phyloP scores from a whole-genome alignment of 495 filamentous ascomycete species.

The Penicillium angulare region DNA sequence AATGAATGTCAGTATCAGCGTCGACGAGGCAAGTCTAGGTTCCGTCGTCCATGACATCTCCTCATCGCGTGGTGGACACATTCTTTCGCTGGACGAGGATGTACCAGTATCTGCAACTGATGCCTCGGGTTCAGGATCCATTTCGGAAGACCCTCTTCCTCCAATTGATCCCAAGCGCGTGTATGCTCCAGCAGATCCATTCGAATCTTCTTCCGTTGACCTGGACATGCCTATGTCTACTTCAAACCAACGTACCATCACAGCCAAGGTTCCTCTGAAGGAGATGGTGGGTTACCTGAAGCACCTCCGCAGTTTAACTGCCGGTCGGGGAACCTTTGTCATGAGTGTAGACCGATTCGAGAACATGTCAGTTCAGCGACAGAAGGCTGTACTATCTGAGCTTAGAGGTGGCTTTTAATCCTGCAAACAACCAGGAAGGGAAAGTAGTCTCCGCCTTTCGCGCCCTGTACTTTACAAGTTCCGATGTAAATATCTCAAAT shows the following conservation, averaged over 20 bases:
- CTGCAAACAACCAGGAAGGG: too few species aligned
- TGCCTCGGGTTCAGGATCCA: too few species aligned
- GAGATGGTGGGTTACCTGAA: constrained; percentile 98
- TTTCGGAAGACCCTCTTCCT: constrained; percentile 29
- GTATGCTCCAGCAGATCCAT: constrained; percentile 85
- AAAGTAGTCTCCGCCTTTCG: too few species aligned
- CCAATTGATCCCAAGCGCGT: constrained; percentile 66
- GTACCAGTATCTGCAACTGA: constrained; percentile 32
- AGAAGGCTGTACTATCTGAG: constrained; percentile 55
- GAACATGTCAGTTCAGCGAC: constrained; percentile 66
- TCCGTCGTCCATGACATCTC: constrained; percentile 88
- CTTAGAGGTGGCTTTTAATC: constrained; percentile 39
- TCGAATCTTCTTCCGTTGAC: constrained; percentile 50
- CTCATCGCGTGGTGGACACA: constrained; percentile 76
- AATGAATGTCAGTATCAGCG: constrained; percentile 79
- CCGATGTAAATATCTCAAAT: too few species aligned
- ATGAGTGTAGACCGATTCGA: constrained; percentile 93
- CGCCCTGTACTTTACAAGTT: too few species aligned
- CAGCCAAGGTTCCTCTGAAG: constrained; percentile 83
- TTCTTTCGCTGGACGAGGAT: constrained; percentile 75
- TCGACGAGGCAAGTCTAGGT: constrained; percentile 78
- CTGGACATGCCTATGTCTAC: constrained; percentile 21
- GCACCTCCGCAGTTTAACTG: constrained; percentile 83
- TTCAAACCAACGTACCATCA: constrained; percentile 58
- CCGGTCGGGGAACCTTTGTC: constrained; percentile 85